Evolutionary conservation across 352 stramenopile species (phyloP), one percentile per base, ranked within the genome.

Genomic region (Pythium utonaiense): DNA sequence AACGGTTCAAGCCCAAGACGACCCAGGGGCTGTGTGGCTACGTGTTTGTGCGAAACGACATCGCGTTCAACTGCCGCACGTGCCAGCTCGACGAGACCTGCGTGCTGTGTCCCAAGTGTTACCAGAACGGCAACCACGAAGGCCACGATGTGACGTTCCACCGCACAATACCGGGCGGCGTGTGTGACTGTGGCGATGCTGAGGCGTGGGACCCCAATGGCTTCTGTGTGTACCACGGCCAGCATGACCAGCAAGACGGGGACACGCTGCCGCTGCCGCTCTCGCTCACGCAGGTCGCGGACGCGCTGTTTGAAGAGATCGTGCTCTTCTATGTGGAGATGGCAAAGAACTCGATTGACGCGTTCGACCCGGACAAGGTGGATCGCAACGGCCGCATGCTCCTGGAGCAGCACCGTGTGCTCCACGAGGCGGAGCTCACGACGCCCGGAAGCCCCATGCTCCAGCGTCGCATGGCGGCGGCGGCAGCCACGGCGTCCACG

Each of bases 131-230:
- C 41, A 90, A 99, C 74, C 97, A 99, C 67, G 79, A 93, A 30
- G 96, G 96, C 21, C 95, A 98, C 69, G 93, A 98, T 63, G 75
- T 93, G 13, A 93, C 84, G 62, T 93, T 96, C 66, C 81, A 93
- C 60, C 79, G 82, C 33, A 95, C 86, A 27, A 67, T 60, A 48
- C 80, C 82, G 0, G 86, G 86, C 1, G 86, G 84, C n/a, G 84
- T 99, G 81, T 99, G 97, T 66, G 97, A 99, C 82, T 99, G 97
- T 65, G 97, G 97, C 36, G 97, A 99, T 78, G 75, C 86, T 19
- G 97, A 99, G 70, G 97, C 97, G 3, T 99, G 97, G 97, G 86
- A 85, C 14, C 77, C 88, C 1, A 79, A 95, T 25, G 97, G 96
- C 7, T 99, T 98, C 67, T 99, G 97, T 74, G 61, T 80, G 9